phyloP scores from a whole-genome alignment of 148 eudicot genomes.

The Cornus florida region DNA sequence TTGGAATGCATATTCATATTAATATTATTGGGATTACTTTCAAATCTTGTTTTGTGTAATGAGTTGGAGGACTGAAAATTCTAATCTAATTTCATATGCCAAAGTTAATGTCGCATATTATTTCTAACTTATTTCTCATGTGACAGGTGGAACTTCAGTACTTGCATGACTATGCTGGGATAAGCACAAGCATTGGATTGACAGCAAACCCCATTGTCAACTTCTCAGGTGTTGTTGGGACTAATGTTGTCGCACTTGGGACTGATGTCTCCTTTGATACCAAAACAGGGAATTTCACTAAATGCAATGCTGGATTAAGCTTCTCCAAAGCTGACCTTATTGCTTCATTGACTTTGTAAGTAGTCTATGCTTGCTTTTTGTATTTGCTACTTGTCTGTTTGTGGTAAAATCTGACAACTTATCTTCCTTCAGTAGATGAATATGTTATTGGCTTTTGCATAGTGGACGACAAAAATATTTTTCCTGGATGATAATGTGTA shows the following conservation, averaged over 20 bases:
- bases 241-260: conserved; percentile 49
- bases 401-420: neutral
- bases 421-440: neutral
- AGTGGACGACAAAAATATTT: neutral
- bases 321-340: conserved; percentile 54
- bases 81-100: neutral
- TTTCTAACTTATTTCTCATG: conserved; percentile 1
- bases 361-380: conserved; percentile 3
- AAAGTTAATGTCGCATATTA: neutral
- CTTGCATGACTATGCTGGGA: conserved; percentile 70
- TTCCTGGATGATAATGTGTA: neutral
- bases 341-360: conserved; percentile 71
- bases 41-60: neutral
- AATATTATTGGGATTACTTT: neutral
- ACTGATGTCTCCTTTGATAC: conserved; percentile 71
- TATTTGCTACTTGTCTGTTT: neutral
- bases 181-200: conserved; percentile 67
- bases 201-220: conserved; percentile 68
- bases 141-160: conserved; percentile 80
- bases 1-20: neutral
- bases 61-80: conserved; percentile 17
- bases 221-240: conserved; percentile 77
- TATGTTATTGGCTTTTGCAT: neutral
- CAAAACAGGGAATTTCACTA: conserved; percentile 58
- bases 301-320: conserved; percentile 72